Evolutionary conservation across 2,329 filamentous ascomycete genomes (phyloP).

Genomic region (Periconia sp.): DNA sequence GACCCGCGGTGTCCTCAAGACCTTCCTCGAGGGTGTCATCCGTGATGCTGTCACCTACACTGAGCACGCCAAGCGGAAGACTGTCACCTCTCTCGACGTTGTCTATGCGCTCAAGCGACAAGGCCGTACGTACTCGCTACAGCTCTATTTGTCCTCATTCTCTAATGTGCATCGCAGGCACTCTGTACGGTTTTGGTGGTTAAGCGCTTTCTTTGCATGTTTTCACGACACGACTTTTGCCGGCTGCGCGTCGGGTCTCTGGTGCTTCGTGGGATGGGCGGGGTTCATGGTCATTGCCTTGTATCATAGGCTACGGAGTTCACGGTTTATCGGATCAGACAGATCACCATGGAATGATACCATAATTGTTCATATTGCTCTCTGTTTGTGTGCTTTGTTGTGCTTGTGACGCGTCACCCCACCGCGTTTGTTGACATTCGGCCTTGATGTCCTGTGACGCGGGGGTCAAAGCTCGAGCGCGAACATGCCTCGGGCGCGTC

Average conservation of each 20-base stretch:
- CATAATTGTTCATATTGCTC: conserved; percentile 33
- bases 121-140: conserved; percentile 54
- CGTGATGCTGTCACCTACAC: conserved; percentile 82
- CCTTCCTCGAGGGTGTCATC: conserved; percentile 83
- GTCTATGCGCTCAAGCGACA: conserved; percentile 69
- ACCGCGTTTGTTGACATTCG: not conserved
- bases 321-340: conserved; percentile 34
- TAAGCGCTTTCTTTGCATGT: conserved; percentile 47
- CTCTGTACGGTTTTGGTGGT: conserved; percentile 73
- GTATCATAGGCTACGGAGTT: conserved; percentile 44
- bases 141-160: not conserved
- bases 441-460: conserved; percentile 5
- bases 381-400: not conserved
- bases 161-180: conserved; percentile 46
- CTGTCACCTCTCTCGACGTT: conserved; percentile 68
- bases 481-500: too few species aligned
- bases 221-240: conserved; percentile 47
- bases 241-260: conserved; percentile 56
- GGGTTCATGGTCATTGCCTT: conserved; percentile 36
- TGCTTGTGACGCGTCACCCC: not conserved
- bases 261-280: conserved; percentile 48
- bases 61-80: conserved; percentile 82
- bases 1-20: conserved; percentile 82
- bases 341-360: conserved; percentile 40
- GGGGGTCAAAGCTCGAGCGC: not conserved